These are phyloP conservation scores for Arachnomyces sp. DNA, from an alignment of 2,329 filamentous ascomycete genomes.

Conservation along the genomic window DNA sequence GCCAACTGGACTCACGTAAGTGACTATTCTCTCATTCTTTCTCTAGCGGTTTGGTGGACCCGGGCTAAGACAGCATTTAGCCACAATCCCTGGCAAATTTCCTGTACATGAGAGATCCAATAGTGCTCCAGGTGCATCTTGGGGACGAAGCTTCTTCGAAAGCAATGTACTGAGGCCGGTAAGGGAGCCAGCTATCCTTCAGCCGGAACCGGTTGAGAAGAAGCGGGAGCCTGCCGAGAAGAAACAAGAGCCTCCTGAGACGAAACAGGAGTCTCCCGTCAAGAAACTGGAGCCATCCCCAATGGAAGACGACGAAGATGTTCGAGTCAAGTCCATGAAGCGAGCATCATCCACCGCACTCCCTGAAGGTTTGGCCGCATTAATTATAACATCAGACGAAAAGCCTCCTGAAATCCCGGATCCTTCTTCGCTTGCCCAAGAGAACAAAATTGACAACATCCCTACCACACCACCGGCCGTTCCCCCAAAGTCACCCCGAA, in stretches of 20 bases:
- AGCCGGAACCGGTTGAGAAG: constrained; percentile 3
- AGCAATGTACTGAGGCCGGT: constrained; percentile 7
- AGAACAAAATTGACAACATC: not conserved
- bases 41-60: not conserved
- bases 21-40: not conserved
- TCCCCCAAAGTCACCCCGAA: constrained; percentile 21
- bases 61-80: constrained; percentile 9
- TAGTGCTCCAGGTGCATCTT: constrained; percentile 16
- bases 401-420: constrained; percentile 8
- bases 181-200: constrained; percentile 9
- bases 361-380: constrained; percentile 4
- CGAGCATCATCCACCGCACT: constrained; percentile 6
- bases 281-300: constrained; percentile 4
- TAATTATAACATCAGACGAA: constrained; percentile 3
- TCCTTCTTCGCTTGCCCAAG: too few species aligned
- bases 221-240: constrained; percentile 4
- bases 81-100: constrained; percentile 21
- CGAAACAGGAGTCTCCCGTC: constrained; percentile 1
- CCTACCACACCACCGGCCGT: constrained; percentile 11
- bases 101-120: constrained; percentile 19
- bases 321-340: constrained; percentile 4
- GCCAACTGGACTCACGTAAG: constrained; percentile 21
- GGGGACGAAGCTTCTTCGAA: constrained; percentile 7
- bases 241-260: constrained; percentile 1
- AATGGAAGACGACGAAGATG: constrained; percentile 2